These are phyloP conservation scores for Globisporangium rhizosaccharum DNA, from an alignment of 352 stramenopile species.

Conservation along the genomic window DNA sequence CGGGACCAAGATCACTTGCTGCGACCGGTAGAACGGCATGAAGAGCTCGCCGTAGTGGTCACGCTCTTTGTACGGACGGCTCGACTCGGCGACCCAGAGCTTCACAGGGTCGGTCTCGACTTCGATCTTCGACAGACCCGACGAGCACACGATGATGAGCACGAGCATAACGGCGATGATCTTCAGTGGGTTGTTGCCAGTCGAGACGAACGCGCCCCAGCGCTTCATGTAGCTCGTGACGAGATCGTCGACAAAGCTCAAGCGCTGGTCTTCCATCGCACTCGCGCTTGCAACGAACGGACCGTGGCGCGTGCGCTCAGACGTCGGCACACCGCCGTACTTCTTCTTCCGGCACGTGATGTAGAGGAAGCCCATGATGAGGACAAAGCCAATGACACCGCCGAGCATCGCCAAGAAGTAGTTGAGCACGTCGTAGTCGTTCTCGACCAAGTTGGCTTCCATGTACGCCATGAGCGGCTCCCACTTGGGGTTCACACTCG, in stretches of 20 bases:
- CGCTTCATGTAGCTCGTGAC: constrained; percentile 23
- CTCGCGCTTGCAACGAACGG: constrained; percentile 20
- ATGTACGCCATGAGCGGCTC: constrained; percentile 34
- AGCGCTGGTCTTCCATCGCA: constrained; percentile 9
- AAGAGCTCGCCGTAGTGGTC: constrained; percentile 45
- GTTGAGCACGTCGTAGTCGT: constrained; percentile 48
- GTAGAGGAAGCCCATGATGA: constrained; percentile 43
- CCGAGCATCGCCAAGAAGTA: constrained; percentile 47
- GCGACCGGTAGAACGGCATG: constrained; percentile 44
- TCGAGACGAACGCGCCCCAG: constrained; percentile 34
- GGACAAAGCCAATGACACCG: constrained; percentile 24
- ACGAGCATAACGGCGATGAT: constrained; percentile 19
- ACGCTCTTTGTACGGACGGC: constrained; percentile 35
- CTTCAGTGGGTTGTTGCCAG: constrained; percentile 15
- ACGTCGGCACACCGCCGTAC: too few species aligned
- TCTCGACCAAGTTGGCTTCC: constrained; percentile 25
- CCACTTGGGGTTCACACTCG: constrained; percentile 29
- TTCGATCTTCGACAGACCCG: constrained; percentile 27
- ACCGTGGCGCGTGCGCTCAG: constrained; percentile 19
- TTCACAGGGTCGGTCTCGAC: constrained; percentile 49
- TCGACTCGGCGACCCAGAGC: constrained; percentile 44
- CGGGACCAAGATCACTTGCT: constrained; percentile 49
- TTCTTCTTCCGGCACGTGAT: constrained; percentile 26
- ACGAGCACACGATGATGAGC: constrained; percentile 13
- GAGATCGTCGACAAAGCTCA: constrained; percentile 27